Evolutionary conservation across 305 asterid species (phyloP), one percentile per base, ranked within the genome.

Genomic region (Solanum chacoense): DNA sequence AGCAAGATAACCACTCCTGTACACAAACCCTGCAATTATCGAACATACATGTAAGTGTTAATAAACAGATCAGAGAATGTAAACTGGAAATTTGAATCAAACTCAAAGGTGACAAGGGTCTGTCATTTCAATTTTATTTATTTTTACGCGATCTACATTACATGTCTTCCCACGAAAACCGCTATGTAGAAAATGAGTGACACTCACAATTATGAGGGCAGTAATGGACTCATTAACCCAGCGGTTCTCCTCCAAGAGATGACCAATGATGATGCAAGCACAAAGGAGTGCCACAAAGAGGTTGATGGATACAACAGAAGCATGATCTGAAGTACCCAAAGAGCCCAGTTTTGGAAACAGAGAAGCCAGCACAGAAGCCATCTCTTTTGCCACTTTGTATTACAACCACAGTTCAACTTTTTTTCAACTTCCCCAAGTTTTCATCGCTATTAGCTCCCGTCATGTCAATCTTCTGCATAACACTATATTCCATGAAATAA

Each of bases 181-280:
- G 2, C 11, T 45, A 18, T 20, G 32, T 74, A 74, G 7, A 87
- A 11, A 86, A 40, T 3, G 32, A 38, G 29, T 65, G 67, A 69
- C n/a, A 88, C 97, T 94, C 90, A 96, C 98, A 88, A 95, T 93
- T 34, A 93, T 90, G 90, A 95, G 98, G 72, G 98, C 96, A 28
- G 98, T 96, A 88, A 94, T 94, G 22, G 98, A 96, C 89, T 93
- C 98, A 85, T 95, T 94, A 89, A 96, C 91, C 98, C 98, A 96
- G 29, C 94, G 98, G 83, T 89, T 92, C 91, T 95, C 98, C 93
- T 96, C 98, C 85, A 96, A 89, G 75, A 96, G 93, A 95, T 96
- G 98, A 88, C 98, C 98, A 34, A 95, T 89, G 87, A 96, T 96
- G 88, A 96, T 95, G 88, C 98, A 96, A 28, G 94, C 93, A 28